A percentile compares a stretch with the other conserved stretches of the same genome.
phyloP scores from a whole-genome alignment of 768 basidiomycete species.

The Phylloporus sp. region DNA sequence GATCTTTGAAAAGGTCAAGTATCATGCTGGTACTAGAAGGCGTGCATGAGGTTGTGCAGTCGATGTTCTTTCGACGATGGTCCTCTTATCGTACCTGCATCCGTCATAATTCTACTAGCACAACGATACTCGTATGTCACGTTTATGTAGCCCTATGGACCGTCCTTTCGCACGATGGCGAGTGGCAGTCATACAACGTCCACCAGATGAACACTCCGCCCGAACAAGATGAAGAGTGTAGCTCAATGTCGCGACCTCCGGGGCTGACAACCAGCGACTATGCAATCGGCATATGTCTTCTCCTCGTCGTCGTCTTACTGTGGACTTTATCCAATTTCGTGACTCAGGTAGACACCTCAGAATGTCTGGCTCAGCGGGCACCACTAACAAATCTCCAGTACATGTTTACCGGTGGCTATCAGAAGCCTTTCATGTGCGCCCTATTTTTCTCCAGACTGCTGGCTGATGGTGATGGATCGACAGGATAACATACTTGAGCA shows the following conservation, averaged over 20 bases:
- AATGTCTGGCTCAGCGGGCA: background rate
- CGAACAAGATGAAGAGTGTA: slow-evolving; percentile 11
- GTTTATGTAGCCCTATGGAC: background rate
- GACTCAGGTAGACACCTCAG: slow-evolving; percentile 53
- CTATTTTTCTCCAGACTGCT: background rate
- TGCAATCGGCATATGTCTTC: slow-evolving; percentile 57
- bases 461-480: slow-evolving; percentile 1
- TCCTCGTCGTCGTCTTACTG: slow-evolving; percentile 71
- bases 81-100: slow-evolving; percentile 1
- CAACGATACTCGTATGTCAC: no score
- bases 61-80: background rate
- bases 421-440: slow-evolving; percentile 84
- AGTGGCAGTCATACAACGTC: background rate
- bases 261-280: slow-evolving; percentile 33
- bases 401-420: slow-evolving; percentile 62
- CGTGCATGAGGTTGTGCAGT: slow-evolving; percentile 12
- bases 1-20: slow-evolving; percentile 88
- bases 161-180: slow-evolving; percentile 7
- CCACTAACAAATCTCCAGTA: slow-evolving; percentile 30
- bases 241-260: slow-evolving; percentile 8
- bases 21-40: slow-evolving; percentile 41
- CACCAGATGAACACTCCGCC: slow-evolving; percentile 16
- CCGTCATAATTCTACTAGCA: no score
- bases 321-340: slow-evolving; percentile 91
- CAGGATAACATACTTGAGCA: slow-evolving; percentile 88